These are phyloP conservation scores for Psilocybe mexicana DNA, from an alignment of 1,284 basidiomycete genomes.

Conservation along the genomic window DNA sequence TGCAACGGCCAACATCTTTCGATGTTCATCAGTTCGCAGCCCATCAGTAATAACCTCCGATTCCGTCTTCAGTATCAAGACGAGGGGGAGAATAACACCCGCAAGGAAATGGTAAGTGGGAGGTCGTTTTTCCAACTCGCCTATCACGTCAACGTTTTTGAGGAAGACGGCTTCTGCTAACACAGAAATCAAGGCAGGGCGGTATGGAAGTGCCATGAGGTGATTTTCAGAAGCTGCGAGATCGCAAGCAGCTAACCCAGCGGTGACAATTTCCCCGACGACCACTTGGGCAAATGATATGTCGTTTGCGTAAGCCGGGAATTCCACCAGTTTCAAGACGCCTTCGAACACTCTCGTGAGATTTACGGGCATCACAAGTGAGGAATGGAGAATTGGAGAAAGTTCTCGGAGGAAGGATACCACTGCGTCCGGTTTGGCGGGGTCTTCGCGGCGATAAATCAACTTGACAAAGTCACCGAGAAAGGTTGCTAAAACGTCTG, in stretches of 20 bases:
- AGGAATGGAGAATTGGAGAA: slow-evolving; percentile 55
- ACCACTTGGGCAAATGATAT: slow-evolving; percentile 53
- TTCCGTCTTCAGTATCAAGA: slow-evolving; percentile 54
- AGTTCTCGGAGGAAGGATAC: slow-evolving; percentile 57
- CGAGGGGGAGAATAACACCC: slow-evolving; percentile 64
- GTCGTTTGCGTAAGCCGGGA: slow-evolving; percentile 53
- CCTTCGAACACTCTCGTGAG: slow-evolving; percentile 64
- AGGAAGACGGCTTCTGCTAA: slow-evolving; percentile 55
- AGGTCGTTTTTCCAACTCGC: slow-evolving; percentile 54
- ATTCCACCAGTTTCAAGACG: slow-evolving; percentile 48
- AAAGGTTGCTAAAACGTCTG: slow-evolving; percentile 47
- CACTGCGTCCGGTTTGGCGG: slow-evolving; percentile 49
- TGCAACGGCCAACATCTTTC: slow-evolving; percentile 45
- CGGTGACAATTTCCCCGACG: slow-evolving; percentile 57
- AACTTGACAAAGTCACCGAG: slow-evolving; percentile 50
- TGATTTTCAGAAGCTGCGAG: slow-evolving; percentile 53
- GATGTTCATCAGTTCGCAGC: slow-evolving; percentile 45
- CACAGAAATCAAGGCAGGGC: slow-evolving; percentile 53
- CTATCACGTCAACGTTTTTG: slow-evolving; percentile 54
- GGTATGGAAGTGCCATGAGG: slow-evolving; percentile 50
- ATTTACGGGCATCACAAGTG: slow-evolving; percentile 52
- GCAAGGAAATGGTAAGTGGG: slow-evolving; percentile 61
- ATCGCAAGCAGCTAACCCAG: slow-evolving; percentile 59
- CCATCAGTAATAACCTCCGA: slow-evolving; percentile 44
- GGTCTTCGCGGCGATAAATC: slow-evolving; percentile 45